phyloP scores from a whole-genome alignment of 2,329 filamentous ascomycete genomes.

The Pseudonectria buxi region DNA sequence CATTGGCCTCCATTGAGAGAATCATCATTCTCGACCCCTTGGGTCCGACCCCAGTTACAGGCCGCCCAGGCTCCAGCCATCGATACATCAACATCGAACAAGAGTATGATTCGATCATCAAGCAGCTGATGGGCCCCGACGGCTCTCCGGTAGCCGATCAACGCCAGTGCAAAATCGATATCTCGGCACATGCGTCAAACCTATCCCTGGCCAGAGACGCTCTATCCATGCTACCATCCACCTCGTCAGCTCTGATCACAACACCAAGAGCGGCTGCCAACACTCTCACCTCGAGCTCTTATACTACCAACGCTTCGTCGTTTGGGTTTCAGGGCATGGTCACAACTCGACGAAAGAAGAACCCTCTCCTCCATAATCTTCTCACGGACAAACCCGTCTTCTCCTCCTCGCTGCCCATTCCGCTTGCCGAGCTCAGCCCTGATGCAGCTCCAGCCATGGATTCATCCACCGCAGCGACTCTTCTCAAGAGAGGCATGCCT shows the following conservation, averaged over 20 bases:
- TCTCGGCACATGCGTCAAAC: conserved; percentile 56
- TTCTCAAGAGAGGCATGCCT: conserved; percentile 87
- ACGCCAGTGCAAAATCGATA: conserved; percentile 21
- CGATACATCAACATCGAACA: conserved; percentile 87
- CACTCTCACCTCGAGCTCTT: conserved; percentile 29
- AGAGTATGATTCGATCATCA: conserved; percentile 65
- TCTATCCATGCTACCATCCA: conserved; percentile 69
- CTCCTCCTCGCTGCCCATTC: conserved; percentile 80
- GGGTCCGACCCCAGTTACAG: conserved; percentile 70
- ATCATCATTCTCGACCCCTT: conserved; percentile 83
- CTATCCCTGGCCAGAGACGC: conserved; percentile 64
- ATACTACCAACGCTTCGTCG: conserved; percentile 44
- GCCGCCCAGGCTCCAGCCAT: conserved; percentile 29
- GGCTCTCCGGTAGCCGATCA: conserved; percentile 24
- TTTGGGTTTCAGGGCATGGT: conserved; percentile 43
- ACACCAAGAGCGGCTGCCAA: conserved; percentile 75
- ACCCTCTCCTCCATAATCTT: conserved; percentile 90
- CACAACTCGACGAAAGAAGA: conserved; percentile 52
- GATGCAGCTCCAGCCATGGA: conserved; percentile 9
- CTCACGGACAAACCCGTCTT: conserved; percentile 90
- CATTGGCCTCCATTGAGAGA: conserved; percentile 64
- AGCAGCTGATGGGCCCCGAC: conserved; percentile 44
- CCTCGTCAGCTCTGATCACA: conserved; percentile 82
- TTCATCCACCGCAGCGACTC: conserved; percentile 54
- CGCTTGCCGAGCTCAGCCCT: conserved; percentile 44